Evolutionary conservation across 2,329 filamentous ascomycete genomes (phyloP).

Genomic region (Arthroderma sp.): DNA sequence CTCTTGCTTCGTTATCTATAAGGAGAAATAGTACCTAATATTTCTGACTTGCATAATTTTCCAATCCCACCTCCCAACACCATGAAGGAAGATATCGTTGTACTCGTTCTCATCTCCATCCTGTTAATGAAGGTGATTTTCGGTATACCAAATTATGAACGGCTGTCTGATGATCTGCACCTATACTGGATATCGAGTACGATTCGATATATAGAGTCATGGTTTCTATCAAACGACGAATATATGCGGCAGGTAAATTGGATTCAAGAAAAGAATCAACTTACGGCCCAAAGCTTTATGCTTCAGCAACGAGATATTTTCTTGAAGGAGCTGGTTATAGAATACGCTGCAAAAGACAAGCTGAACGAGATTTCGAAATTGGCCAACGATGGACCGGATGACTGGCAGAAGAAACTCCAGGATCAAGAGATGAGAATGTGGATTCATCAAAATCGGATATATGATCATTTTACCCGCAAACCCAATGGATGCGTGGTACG

Average conservation of each 20-base stretch:
- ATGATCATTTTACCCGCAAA: too few species aligned
- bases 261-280: not conserved
- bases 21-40: too few species aligned
- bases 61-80: too few species aligned
- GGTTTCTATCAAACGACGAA: not conserved
- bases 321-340: not conserved
- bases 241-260: not conserved
- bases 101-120: not conserved
- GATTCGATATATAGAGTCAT: not conserved
- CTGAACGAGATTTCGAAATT: not conserved
- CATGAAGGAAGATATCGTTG: not conserved
- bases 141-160: not conserved
- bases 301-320: not conserved
- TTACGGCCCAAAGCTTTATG: not conserved
- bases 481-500: too few species aligned
- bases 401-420: not conserved
- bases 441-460: not conserved
- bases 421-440: not conserved
- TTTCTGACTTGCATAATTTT: too few species aligned
- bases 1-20: too few species aligned
- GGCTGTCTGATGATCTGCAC: not conserved
- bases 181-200: not conserved
- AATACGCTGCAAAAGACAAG: not conserved
- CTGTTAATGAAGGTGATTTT: not conserved
- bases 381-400: not conserved